Conservation (phyloP, 2,329 filamentous ascomycete genomes). For the Sphaerulina populicola region DNA sequence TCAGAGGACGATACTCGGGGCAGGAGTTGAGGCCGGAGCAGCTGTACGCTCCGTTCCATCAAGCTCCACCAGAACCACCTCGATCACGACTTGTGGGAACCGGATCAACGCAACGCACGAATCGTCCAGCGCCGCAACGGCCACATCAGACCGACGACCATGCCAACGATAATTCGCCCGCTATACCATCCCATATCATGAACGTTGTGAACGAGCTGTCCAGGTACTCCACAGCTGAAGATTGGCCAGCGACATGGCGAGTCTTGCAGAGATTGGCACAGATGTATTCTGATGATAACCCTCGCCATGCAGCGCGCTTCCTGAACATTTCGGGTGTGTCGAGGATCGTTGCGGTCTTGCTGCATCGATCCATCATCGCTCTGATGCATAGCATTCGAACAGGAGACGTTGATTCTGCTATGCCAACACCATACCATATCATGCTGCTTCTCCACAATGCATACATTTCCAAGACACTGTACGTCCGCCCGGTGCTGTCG, state of each 20-base stretch:
- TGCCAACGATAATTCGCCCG: background rate
- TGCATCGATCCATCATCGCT: background rate
- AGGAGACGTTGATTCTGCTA: background rate
- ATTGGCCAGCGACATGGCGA: slow-evolving; percentile 7
- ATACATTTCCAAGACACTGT: background rate
- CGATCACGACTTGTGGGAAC: background rate
- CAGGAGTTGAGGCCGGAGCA: slow-evolving; percentile 18
- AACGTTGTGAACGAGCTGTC: background rate
- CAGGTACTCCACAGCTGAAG: background rate
- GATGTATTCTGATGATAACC: background rate
- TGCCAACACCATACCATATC: slow-evolving; percentile 8
- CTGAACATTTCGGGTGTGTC: background rate
- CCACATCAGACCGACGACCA: background rate
- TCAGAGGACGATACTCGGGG: slow-evolving; percentile 20
- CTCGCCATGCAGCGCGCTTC: background rate
- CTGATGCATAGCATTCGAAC: slow-evolving; percentile 1
- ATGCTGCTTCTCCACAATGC: slow-evolving; percentile 5
- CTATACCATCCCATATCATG: background rate
- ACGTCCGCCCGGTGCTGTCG: slow-evolving; percentile 11
- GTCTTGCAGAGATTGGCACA: slow-evolving; percentile 10
- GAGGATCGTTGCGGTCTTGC: background rate
- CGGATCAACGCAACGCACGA: background rate
- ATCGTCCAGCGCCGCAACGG: background rate
- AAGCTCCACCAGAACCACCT: background rate
- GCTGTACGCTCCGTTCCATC: slow-evolving; percentile 16